Evolutionary conservation across 1,139 yeast species (phyloP), one percentile per base, ranked within the genome.

Genomic region (Blastobotrys ciferrii): DNA sequence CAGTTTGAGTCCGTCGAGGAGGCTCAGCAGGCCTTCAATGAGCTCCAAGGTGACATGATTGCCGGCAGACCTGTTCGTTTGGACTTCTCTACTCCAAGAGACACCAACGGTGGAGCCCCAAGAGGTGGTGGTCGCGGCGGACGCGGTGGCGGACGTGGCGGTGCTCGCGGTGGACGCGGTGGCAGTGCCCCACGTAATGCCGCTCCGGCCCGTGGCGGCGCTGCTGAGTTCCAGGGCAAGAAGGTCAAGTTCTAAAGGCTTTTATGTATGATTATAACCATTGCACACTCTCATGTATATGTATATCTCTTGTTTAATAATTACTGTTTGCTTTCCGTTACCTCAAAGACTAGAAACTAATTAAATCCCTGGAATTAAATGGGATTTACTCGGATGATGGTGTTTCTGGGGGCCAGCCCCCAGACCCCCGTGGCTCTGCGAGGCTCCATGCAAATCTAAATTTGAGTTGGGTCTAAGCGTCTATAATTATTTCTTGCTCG

Each of bases 31-130:
- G 98, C 98, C 52, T 74, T 87, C 59, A 91, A 85, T 58, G 91
- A 86, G 52, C 73, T 91, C 71, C 87, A 87, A 69, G 98, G 98
- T 67, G 84, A 83, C 70, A 80, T 82, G 74, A 77, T 92, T 62
- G 91, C 82, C 60, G 96, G 95, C 61, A 86, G 98, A 76, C 81
- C 96, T 55, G 86, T 94, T 63, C 87, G 98, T 78, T 78, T 92
- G 60, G 98, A 92, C 74, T 92, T 69, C 79, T 87, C 97, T 46
- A 81, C 96, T 54, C 98, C 98, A 69, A 87, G 87, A 73, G 88
- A 82, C 56, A 64, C 65, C 63, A 64, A 67, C 64, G 60, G 59
- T 50, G 66, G 68, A 53, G 70, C 72, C 50, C 77, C 79, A 51
- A 73, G 80, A 47, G 64, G 74, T 20, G 59, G 58, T 55, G 70